phyloP scores from a whole-genome alignment of 2,329 filamentous ascomycete species.

The Colletotrichum spaethianum region DNA sequence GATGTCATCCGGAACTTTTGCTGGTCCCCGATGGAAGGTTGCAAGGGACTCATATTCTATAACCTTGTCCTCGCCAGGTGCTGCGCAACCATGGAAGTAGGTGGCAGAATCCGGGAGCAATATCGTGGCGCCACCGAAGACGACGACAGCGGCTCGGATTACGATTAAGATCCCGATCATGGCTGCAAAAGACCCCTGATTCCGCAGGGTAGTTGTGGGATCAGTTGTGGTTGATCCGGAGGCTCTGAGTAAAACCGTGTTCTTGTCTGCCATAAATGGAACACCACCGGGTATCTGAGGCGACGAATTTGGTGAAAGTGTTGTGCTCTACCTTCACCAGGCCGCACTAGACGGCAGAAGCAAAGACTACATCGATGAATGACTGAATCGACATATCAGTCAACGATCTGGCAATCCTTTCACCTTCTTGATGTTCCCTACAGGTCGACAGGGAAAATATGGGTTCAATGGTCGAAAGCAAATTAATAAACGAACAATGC shows the following conservation, averaged over 20 bases:
- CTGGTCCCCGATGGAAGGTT: not conserved
- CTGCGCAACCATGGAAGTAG: no score
- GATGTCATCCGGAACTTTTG: not conserved
- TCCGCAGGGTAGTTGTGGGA: no score
- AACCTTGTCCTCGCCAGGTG: not conserved
- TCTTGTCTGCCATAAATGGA: no score
- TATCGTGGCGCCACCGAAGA: not conserved
- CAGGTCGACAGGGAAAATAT: no score
- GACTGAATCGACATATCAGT: no score
- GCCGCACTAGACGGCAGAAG: not conserved
- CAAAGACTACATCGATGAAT: no score
- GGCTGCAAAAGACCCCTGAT: not conserved
- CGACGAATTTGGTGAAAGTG: not conserved
- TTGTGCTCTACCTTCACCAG: not conserved
- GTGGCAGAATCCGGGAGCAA: not conserved
- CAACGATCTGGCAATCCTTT: accelerated
- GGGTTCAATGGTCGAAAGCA: not conserved
- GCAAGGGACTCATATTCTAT: not conserved
- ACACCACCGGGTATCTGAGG: no score
- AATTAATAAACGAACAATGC: not conserved
- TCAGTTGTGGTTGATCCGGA: not conserved
- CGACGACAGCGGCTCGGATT: not conserved
- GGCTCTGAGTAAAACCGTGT: no score
- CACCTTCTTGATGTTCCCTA: not conserved
- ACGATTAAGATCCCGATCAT: no score